phyloP scores from a whole-genome alignment of 2,329 filamentous ascomycete genomes.

The Phyllosticta citriasiana region DNA sequence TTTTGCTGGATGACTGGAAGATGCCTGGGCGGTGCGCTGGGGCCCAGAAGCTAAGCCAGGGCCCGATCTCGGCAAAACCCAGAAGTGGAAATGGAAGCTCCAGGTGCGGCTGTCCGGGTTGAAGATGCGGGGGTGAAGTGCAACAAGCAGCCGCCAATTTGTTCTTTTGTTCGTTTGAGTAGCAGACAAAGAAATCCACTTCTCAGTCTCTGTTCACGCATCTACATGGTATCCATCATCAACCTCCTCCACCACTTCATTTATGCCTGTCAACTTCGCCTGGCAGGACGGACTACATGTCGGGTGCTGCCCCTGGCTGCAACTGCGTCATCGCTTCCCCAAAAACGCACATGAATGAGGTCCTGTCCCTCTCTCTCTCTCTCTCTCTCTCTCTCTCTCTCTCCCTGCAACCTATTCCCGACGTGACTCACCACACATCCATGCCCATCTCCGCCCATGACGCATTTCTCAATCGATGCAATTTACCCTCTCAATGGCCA shows the following conservation, averaged over 20 bases:
- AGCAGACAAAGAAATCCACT: too few relatives aligned
- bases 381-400: too few relatives aligned
- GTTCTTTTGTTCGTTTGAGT: not conserved
- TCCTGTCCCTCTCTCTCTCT: too few relatives aligned
- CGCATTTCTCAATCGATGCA: too few relatives aligned
- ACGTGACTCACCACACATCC: not conserved
- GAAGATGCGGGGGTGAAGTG: not conserved
- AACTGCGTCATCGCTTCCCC: not conserved
- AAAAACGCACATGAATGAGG: not conserved
- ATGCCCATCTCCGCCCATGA: not conserved
- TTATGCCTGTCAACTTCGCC: too few relatives aligned
- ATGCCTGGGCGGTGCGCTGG: not conserved
- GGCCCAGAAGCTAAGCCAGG: not conserved
- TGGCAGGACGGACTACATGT: too few relatives aligned
- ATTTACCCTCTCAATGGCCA: not conserved
- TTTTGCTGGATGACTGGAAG: constrained; percentile 10
- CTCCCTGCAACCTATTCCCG: not conserved
- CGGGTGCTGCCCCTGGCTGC: not conserved
- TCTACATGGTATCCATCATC: too few relatives aligned
- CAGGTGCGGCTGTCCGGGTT: not conserved
- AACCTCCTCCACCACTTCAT: too few relatives aligned
- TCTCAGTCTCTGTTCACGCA: too few relatives aligned
- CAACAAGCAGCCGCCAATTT: constrained; percentile 10
- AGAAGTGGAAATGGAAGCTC: not conserved
- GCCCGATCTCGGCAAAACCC: constrained; percentile 7